Evolutionary conservation across 2,329 filamentous ascomycete species (phyloP).

Genomic region (Aspergillus sp.): DNA sequence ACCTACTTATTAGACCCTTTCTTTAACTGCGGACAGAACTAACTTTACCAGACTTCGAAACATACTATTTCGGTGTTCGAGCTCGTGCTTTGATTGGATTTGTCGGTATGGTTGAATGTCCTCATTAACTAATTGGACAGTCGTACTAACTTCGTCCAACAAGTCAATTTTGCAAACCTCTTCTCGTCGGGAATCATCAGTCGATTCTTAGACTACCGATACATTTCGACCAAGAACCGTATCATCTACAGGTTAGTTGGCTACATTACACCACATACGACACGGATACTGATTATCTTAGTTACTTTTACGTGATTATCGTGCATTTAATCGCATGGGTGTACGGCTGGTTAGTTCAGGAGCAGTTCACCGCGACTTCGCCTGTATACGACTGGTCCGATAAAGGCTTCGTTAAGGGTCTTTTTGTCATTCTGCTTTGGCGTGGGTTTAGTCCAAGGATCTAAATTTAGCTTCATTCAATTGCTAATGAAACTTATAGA

Average conservation of each 20-base stretch:
- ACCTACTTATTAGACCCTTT: too few species aligned
- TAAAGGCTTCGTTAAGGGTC: conserved; percentile 41
- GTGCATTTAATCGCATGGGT: conserved; percentile 45
- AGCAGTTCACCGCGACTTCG: conserved; percentile 42
- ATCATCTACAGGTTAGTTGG: conserved; percentile 28
- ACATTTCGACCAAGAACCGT: conserved; percentile 34
- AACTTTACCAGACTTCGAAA: conserved; percentile 38
- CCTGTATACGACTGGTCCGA: conserved; percentile 38
- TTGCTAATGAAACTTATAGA: conserved; percentile 9
- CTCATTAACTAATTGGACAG: not conserved
- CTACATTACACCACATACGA: not conserved
- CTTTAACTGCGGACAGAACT: not conserved
- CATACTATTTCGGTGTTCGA: conserved; percentile 43
- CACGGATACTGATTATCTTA: not conserved
- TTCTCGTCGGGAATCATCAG: conserved; percentile 43
- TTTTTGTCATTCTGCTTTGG: conserved; percentile 46
- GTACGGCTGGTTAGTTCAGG: conserved; percentile 49
- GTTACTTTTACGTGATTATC: conserved; percentile 42
- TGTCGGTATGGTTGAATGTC: conserved; percentile 19
- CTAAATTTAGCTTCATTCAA: not conserved
- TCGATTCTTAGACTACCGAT: conserved; percentile 40
- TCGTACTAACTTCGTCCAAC: conserved; percentile 3
- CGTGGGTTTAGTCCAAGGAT: conserved; percentile 11
- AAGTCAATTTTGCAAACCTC: conserved; percentile 35
- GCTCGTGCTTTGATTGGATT: conserved; percentile 45